Evolutionary conservation across 805 yeast genomes (phyloP).

Genomic region (Spathaspora sp.): DNA sequence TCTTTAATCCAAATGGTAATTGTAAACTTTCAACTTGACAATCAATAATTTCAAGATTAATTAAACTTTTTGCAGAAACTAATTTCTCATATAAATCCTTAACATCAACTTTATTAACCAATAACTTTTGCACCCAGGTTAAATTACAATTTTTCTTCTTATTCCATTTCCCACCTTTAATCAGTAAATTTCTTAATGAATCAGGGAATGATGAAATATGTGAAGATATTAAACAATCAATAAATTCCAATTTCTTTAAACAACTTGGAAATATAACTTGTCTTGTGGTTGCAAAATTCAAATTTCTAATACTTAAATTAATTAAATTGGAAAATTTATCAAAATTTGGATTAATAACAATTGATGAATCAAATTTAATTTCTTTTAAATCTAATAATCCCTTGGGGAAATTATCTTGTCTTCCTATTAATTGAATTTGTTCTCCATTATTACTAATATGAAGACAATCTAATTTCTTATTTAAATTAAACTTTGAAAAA

Average conservation of each 20-base stretch:
- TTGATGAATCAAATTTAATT: constrained; percentile 7
- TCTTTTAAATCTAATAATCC: constrained; percentile 6
- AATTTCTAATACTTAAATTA: constrained; percentile 1
- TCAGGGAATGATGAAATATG: constrained; percentile 7
- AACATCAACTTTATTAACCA: constrained; percentile 4
- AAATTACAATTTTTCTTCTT: constrained; percentile 4
- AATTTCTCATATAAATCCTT: constrained; percentile 7
- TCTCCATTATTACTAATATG: constrained; percentile 3
- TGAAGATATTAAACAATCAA: constrained; percentile 6
- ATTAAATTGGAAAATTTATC: constrained; percentile 2
- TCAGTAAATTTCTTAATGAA: constrained; percentile 3
- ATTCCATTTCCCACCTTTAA: constrained; percentile 7
- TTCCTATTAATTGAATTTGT: constrained; percentile 4
- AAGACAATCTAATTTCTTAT: constrained; percentile 2
- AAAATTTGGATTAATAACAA: constrained; percentile 6
- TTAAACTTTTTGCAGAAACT: background rate
- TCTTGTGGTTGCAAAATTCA: constrained; percentile 5
- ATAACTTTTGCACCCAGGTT: constrained; percentile 3
- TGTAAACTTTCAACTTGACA: background rate
- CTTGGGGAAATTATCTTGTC: constrained; percentile 6
- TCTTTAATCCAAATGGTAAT: constrained; percentile 2
- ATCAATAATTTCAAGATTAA: constrained; percentile 3
- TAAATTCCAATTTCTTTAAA: constrained; percentile 7
- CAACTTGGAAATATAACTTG: constrained; percentile 2
- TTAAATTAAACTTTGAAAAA: constrained; percentile 7